Base-by-base conservation (phyloP, 2,329 filamentous ascomycete species). In the Alternaria sp. region DNA sequence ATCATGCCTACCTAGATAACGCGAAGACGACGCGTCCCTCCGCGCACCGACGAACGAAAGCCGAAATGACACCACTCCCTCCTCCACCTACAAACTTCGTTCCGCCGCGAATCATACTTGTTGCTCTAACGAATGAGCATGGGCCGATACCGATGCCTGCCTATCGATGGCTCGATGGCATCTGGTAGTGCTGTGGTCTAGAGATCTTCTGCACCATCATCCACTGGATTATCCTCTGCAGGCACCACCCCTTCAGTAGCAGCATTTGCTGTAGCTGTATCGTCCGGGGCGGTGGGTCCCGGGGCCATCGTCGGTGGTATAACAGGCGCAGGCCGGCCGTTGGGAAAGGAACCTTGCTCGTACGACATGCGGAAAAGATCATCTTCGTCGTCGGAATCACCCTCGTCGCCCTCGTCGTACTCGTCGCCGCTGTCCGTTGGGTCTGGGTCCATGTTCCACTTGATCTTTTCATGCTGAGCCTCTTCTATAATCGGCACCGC, bases 321-420 rank as follows among this genome's bases (percentile, higher is more conserved):
- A 3, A 23, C 18, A 15, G 44, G 1, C 14, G 20, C 44, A 8
- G 2, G 0, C 21, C 21, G 44, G 4, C 44, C 44, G 6, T 25
- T 25, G 9, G 21, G 44, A 23, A 46, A 25, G 12, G 30, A 54
- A 8, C 41, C 14, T 26, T 30, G 15, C 14, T 18, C 18, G 18
- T 56, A 56, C 14, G 54, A 56, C 8, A 10, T 21, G 12, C 12
- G 8, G 41, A 56, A 56, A 2, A 45, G 11, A 12, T 56, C 54
- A 5, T 12, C 11, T n/a, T 56, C 54, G 15, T 20, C 15, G 5
- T 55, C 53, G 6, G 53, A 45, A 23, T 47, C 54, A 12, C 10
- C 25, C 15, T 15, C 23, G 25, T 56, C 41, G 10, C 15, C 23
- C 2, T 6, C 25, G 23, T 46, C 11, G 20, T 9, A 6, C 11